Conservation (phyloP, 768 basidiomycete species). For the Phylloporus sp. region DNA sequence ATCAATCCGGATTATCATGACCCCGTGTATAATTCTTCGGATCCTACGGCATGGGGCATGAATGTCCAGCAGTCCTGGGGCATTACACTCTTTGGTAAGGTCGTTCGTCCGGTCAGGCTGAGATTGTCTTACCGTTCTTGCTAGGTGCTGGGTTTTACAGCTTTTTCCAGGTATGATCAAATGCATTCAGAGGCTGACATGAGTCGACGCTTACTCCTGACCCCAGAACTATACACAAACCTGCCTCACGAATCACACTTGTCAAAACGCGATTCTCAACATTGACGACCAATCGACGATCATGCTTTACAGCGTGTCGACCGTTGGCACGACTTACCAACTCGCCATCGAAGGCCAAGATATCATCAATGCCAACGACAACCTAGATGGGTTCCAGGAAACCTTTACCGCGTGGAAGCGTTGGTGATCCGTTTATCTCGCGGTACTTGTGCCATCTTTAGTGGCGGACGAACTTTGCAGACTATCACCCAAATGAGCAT, state of each 20-base stretch:
- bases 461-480: not conserved
- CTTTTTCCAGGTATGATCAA: slow-evolving; percentile 41
- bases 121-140: not conserved
- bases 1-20: slow-evolving; percentile 34
- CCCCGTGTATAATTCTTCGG: slow-evolving; percentile 32
- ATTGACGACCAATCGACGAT: slow-evolving; percentile 39
- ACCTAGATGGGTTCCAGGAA: slow-evolving; percentile 43
- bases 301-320: slow-evolving; percentile 44
- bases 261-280: slow-evolving; percentile 41
- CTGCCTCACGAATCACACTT: slow-evolving; percentile 35
- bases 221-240: slow-evolving; percentile 36
- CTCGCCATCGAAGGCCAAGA: slow-evolving; percentile 34
- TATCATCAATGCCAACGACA: slow-evolving; percentile 34
- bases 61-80: slow-evolving; percentile 37
- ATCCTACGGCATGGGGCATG: slow-evolving; percentile 39
- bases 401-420: slow-evolving; percentile 36
- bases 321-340: slow-evolving; percentile 40
- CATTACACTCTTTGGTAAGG: slow-evolving; percentile 42
- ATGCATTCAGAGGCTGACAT: too few species aligned
- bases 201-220: slow-evolving; percentile 1
- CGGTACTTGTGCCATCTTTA: not conserved
- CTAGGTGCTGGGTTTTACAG: slow-evolving; percentile 47
- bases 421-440: slow-evolving; percentile 12
- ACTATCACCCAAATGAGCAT: not conserved
- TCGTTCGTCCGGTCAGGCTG: not conserved